These are phyloP conservation scores for Podaxis carcinomalis DNA, from an alignment of 768 basidiomycete species.

Conservation along the genomic window DNA sequence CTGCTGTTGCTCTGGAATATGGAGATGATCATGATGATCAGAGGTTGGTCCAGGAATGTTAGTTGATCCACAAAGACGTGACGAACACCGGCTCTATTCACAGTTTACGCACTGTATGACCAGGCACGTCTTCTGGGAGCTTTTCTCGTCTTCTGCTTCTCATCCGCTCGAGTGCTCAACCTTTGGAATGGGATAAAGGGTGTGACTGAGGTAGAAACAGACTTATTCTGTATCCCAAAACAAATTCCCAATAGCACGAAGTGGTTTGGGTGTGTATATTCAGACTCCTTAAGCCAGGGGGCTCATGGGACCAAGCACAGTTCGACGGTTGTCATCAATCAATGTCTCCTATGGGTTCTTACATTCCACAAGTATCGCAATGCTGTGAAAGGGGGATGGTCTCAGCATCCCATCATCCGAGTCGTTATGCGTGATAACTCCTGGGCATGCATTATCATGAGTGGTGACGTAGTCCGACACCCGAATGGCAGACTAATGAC, in stretches of 20 bases:
- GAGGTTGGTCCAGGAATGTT: not conserved
- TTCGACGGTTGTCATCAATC: not conserved
- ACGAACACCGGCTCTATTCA: not conserved
- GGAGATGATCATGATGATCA: constrained; percentile 1
- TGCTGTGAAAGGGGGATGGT: not conserved
- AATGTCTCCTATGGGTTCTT: not conserved
- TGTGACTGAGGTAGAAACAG: not conserved
- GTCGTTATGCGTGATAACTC: not conserved
- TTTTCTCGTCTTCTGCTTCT: not conserved
- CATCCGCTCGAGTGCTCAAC: not conserved
- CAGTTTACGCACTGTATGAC: constrained; percentile 1
- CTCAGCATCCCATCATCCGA: not conserved
- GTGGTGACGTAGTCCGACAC: not conserved
- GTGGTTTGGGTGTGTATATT: constrained; percentile 1
- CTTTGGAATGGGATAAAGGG: not conserved
- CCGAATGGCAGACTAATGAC: not conserved
- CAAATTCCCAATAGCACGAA: not conserved
- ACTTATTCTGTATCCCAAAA: not conserved
- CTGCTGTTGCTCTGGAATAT: not conserved
- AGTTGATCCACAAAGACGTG: not conserved
- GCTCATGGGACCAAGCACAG: not conserved
- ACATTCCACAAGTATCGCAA: not conserved
- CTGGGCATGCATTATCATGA: not conserved
- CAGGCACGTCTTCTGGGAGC: not conserved
- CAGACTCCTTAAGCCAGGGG: not conserved